phyloP scores from a whole-genome alignment of 2,329 filamentous ascomycete species.

The Aspergillus sp. region DNA sequence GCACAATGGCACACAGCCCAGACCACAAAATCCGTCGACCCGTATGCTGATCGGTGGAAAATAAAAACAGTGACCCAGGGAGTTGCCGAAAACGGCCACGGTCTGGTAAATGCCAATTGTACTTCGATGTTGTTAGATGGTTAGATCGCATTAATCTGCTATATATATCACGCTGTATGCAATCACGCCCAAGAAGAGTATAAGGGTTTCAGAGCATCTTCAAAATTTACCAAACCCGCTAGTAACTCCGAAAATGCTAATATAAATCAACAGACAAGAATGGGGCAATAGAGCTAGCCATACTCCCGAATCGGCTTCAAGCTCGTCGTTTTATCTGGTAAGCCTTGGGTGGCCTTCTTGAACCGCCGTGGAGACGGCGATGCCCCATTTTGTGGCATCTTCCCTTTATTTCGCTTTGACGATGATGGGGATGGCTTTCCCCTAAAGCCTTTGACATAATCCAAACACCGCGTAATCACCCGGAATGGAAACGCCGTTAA shows the following conservation, averaged over 20 bases:
- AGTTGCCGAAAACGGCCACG: too few species aligned
- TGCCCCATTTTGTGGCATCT: slow-evolving; percentile 9
- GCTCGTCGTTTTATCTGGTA: background rate
- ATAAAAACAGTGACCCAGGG: too few species aligned
- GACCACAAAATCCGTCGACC: too few species aligned
- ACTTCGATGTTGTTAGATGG: too few species aligned
- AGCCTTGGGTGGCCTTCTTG: slow-evolving; percentile 5
- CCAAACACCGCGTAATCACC: slow-evolving; percentile 14
- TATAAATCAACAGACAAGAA: background rate
- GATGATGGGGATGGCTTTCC: background rate
- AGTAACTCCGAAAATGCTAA: background rate
- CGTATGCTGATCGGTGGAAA: too few species aligned
- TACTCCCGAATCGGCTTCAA: slow-evolving; percentile 6
- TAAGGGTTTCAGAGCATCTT: too few species aligned
- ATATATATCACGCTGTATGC: too few species aligned
- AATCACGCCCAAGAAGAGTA: too few species aligned
- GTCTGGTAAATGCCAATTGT: too few species aligned
- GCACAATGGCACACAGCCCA: too few species aligned
- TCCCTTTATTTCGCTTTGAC: slow-evolving; percentile 15
- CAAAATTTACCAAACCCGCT: background rate
- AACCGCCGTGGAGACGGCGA: slow-evolving; percentile 1
- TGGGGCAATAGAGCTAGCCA: background rate
- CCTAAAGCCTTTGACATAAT: slow-evolving; percentile 4
- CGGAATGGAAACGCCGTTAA: slow-evolving; percentile 26
- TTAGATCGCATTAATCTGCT: too few species aligned